phyloP scores from a whole-genome alignment of 768 basidiomycete genomes.

The Suillus fuscotomentosus region DNA sequence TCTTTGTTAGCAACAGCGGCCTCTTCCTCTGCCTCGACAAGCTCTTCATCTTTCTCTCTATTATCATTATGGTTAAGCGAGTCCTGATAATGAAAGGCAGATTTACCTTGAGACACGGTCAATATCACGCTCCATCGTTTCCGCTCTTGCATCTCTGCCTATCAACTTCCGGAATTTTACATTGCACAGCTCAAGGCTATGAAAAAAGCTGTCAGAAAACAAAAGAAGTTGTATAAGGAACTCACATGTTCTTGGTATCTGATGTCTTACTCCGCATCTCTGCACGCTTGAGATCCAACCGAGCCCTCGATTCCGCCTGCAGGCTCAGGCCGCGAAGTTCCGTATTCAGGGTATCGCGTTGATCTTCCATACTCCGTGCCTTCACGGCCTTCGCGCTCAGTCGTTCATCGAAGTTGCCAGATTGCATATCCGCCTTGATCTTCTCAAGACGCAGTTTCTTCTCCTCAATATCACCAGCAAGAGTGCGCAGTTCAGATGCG shows the following conservation, averaged over 20 bases:
- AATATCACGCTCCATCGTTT: conserved; percentile 74
- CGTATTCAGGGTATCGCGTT: conserved; percentile 62
- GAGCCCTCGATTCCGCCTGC: conserved; percentile 82
- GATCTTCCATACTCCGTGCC: conserved; percentile 62
- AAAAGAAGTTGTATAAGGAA: conserved; percentile 6
- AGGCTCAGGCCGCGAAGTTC: conserved; percentile 71
- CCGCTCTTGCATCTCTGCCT: conserved; percentile 55
- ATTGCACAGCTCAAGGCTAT: conserved; percentile 62
- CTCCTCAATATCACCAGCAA: conserved; percentile 67
- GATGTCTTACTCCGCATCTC: conserved; percentile 63
- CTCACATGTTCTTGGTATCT: conserved; percentile 71
- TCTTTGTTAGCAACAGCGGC: conserved; percentile 46
- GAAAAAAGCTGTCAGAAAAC: conserved; percentile 3
- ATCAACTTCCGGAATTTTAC: conserved; percentile 63
- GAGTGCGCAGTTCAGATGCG: conserved; percentile 49
- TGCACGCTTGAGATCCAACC: conserved; percentile 67
- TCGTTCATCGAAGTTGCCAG: conserved; percentile 63
- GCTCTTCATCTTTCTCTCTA: conserved; percentile 71
- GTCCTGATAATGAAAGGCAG: not conserved
- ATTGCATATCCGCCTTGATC: conserved; percentile 54
- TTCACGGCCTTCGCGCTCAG: conserved; percentile 53
- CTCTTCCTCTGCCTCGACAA: conserved; percentile 33
- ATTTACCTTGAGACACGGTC: conserved; percentile 58
- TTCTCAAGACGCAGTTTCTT: conserved; percentile 61
- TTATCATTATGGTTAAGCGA: not conserved